Conservation (phyloP, 345 rosid species). For the Melaleuca quinquenervia region DNA sequence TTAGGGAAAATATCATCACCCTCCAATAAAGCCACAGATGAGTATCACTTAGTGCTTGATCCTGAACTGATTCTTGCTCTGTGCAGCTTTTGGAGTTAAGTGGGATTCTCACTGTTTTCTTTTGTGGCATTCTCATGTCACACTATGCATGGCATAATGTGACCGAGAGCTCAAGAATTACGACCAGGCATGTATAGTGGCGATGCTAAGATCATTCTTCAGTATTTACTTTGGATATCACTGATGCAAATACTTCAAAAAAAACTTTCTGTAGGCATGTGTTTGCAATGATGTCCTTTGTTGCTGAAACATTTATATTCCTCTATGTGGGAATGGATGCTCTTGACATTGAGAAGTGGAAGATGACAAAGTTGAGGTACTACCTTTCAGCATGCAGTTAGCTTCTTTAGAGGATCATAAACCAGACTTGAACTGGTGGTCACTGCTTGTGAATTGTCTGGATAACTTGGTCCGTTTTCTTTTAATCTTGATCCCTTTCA, state of each 20-base stretch:
- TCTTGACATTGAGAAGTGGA: slow-evolving; percentile 77
- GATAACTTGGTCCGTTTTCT: not conserved
- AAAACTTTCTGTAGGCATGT: slow-evolving; percentile 39
- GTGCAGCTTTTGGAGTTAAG: slow-evolving; percentile 72
- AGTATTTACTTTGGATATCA: not conserved
- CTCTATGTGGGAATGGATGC: slow-evolving; percentile 95
- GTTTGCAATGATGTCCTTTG: slow-evolving; percentile 79
- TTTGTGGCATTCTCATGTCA: slow-evolving; percentile 77
- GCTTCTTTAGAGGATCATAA: not conserved
- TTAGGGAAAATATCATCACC: not conserved
- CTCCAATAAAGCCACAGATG: not conserved
- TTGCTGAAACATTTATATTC: slow-evolving; percentile 87
- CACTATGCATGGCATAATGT: slow-evolving; percentile 79
- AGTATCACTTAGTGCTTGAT: not conserved
- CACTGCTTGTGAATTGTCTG: not conserved
- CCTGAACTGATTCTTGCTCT: not conserved
- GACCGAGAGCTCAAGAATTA: slow-evolving; percentile 67
- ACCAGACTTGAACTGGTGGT: not conserved
- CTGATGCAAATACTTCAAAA: not conserved
- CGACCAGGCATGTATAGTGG: slow-evolving; percentile 43
- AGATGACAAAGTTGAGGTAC: slow-evolving; percentile 58
- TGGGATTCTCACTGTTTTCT: slow-evolving; percentile 91
- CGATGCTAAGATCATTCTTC: not conserved
- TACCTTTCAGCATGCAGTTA: not conserved
- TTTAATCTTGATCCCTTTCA: not conserved